Conservation (phyloP, 192 early-diverging fungal genomes). For the Coemansia sp. region DNA sequence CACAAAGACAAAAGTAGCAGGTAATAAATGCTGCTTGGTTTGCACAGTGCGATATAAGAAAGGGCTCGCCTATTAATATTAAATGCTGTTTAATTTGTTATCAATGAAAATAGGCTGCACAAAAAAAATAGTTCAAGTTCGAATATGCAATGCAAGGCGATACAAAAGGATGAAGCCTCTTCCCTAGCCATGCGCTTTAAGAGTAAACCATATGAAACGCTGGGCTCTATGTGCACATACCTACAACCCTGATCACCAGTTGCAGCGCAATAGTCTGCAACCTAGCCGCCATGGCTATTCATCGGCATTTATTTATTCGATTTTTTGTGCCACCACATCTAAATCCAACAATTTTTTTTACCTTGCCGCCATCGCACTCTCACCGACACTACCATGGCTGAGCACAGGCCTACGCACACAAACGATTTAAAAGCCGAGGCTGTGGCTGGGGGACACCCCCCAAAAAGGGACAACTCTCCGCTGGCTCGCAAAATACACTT, state of each 20-base stretch:
- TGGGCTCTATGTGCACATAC: neutral
- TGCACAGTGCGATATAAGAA: neutral
- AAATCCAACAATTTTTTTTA: neutral
- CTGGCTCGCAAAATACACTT: neutral
- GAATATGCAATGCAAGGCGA: neutral
- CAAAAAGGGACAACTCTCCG: neutral
- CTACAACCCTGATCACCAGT: neutral
- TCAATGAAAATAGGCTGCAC: neutral
- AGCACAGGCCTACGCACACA: conserved; percentile 3
- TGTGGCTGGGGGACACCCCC: neutral
- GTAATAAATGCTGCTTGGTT: neutral
- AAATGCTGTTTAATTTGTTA: neutral
- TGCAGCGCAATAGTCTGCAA: neutral
- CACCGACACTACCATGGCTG: neutral
- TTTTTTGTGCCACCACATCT: neutral
- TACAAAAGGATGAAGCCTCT: conserved; percentile 1
- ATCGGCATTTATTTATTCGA: neutral
- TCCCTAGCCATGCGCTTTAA: neutral
- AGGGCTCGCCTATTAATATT: neutral
- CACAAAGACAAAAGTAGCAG: neutral
- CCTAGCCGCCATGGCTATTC: neutral
- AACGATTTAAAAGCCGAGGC: neutral
- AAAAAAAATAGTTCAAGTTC: neutral
- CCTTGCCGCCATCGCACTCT: neutral
- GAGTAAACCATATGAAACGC: neutral